phyloP scores from a whole-genome alignment of 495 filamentous ascomycete species.

The Apiosordaria backusii region DNA sequence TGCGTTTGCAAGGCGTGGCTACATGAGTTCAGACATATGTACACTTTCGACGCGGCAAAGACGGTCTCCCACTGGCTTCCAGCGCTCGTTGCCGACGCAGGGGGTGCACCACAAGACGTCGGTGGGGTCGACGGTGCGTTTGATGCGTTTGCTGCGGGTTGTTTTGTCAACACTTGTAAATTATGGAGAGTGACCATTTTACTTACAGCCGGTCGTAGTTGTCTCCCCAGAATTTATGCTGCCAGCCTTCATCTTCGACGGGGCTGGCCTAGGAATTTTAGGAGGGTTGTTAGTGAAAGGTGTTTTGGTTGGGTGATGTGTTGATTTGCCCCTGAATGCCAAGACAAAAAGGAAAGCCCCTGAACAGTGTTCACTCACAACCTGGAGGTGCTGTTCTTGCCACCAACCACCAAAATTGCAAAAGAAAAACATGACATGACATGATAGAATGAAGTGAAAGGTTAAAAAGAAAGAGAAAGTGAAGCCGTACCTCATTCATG shows the following conservation, averaged over 20 bases:
- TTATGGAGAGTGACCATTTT: not conserved
- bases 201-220: conserved; percentile 45
- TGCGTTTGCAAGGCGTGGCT: not conserved
- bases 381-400: too few relatives aligned
- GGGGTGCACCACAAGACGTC: conserved; percentile 57
- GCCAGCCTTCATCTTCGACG: conserved; percentile 44
- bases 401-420: too few relatives aligned
- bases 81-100: conserved; percentile 60
- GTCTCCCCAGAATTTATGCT: conserved; percentile 48
- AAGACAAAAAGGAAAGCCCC: not conserved
- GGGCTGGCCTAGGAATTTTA: conserved; percentile 40
- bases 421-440: too few relatives aligned
- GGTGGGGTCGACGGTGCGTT: conserved; percentile 54
- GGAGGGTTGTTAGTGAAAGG: not conserved
- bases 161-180: not conserved
- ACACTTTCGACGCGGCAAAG: conserved; percentile 27
- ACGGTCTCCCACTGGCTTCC: conserved; percentile 41
- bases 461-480: not conserved
- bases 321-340: not conserved
- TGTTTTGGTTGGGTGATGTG: not conserved
- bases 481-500: conserved; percentile 38
- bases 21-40: not conserved
- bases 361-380: too few relatives aligned
- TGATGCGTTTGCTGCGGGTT: conserved; percentile 36
- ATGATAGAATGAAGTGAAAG: not conserved